Evolutionary conservation across 2,329 filamentous ascomycete genomes (phyloP).

Genomic region (Cladorrhinum sp.): DNA sequence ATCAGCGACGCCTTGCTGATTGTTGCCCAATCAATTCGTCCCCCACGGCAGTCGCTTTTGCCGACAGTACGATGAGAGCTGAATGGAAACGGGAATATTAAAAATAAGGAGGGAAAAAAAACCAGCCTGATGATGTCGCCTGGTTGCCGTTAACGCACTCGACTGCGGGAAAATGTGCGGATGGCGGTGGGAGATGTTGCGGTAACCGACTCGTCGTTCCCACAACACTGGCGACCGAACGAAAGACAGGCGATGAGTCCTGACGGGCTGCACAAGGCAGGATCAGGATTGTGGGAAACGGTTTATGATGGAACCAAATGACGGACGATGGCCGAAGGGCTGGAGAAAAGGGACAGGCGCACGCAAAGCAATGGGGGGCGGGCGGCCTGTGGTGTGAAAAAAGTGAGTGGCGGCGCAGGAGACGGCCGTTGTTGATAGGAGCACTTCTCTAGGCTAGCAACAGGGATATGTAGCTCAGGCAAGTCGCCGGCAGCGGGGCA

Average conservation of each 20-base stretch:
- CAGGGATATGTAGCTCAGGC: not conserved
- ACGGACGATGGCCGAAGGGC: conserved; percentile 17
- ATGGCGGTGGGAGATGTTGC: conserved; percentile 17
- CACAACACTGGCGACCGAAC: not conserved
- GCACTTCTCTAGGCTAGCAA: conserved; percentile 14
- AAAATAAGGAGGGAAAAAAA: conserved; percentile 1
- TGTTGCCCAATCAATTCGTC: conserved; percentile 25
- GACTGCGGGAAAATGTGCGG: conserved; percentile 23
- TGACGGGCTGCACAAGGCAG: conserved; percentile 19
- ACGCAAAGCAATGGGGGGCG: conserved; percentile 25
- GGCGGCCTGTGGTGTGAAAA: conserved; percentile 25
- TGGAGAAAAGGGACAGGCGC: conserved; percentile 2
- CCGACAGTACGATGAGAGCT: conserved; percentile 4
- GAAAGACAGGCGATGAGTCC: conserved; percentile 1
- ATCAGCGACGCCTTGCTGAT: conserved; percentile 19
- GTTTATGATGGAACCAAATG: conserved; percentile 19
- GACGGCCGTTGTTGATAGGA: conserved; percentile 24
- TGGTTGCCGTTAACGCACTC: conserved; percentile 21
- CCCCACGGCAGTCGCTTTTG: conserved; percentile 14
- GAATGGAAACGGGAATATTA: conserved; percentile 7
- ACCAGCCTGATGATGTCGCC: conserved; percentile 8
- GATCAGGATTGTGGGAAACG: conserved; percentile 12
- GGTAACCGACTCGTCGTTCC: conserved; percentile 6
- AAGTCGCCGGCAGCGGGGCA: conserved; percentile 22
- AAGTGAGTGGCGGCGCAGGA: conserved; percentile 25